Conservation (phyloP, 73 alveolate genomes). For the Tetrahymena malaccensis region DNA sequence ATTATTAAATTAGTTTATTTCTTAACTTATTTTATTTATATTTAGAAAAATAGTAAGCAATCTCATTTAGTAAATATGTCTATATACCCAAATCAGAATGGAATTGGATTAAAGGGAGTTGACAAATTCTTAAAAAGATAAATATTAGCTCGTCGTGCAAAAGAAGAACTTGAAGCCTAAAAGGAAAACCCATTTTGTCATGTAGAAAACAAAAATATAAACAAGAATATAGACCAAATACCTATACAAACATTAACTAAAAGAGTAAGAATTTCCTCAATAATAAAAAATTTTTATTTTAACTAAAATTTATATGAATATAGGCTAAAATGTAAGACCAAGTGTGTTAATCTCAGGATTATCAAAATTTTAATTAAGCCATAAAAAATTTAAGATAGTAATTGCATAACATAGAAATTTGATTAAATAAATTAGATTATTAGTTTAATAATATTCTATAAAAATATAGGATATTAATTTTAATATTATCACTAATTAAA, state of each 20-base stretch:
- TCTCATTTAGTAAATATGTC: neutral
- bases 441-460: too few species aligned
- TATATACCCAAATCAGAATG: neutral
- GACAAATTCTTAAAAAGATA: neutral
- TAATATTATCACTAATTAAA: neutral
- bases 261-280: neutral
- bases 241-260: neutral
- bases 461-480: too few species aligned
- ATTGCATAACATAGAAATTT: neutral
- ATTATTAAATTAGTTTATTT: neutral
- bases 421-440: too few species aligned
- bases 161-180: neutral
- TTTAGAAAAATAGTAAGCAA: neutral
- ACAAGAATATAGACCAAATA: neutral
- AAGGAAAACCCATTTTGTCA: neutral
- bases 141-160: neutral
- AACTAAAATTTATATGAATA: neutral
- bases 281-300: neutral
- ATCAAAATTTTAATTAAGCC: neutral
- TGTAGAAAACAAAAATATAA: neutral
- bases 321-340: neutral
- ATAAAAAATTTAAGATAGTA: neutral
- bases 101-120: neutral
- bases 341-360: neutral
- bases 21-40: neutral